Evolutionary conservation across 805 yeast species (phyloP), one percentile per base, ranked within the genome.

Genomic region (Candida schatavii): DNA sequence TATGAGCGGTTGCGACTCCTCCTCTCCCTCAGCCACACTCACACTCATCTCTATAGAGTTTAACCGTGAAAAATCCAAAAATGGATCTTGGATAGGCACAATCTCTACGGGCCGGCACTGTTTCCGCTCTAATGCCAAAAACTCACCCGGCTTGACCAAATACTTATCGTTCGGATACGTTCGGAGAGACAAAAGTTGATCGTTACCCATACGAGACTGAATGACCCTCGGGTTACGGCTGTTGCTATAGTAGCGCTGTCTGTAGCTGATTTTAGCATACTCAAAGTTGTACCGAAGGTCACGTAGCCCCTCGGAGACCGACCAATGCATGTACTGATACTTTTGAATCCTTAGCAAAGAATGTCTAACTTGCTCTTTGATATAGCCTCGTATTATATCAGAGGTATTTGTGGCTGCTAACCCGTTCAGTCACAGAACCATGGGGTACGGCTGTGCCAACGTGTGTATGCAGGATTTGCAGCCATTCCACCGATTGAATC

Each of bases 191-290:
- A 66, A 39, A 22, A 73, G 54, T 11, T 54, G 59, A 40, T 58
- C 61, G 43, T 66, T 54, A 15, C 57, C 50, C 40, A 64, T 57
- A 44, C 57, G 62, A 4, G 64, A 49, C 11, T 68, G 69, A 20
- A 71, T 62, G 4, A 72, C 64, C 15, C 69, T 50, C 2, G 69
- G 69, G 44, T 64, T 65, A 29, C 54, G 54, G 26, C 59, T 54
- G 31, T 62, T 60, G 51, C 66, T 66, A 52, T 74, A 72, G 52
- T 61, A 68, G 32, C 57, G 56, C 40, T 64, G 69, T 18, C 60
- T 57, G 42, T 60, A 67, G 39, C 65, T 66, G 20, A 68, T 62
- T 29, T 52, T 50, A 35, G 58, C 50, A 42, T 64, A 61, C 41
- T 61, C 65, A 25, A 62, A 45, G 39, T 62, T 61, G 49, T 61